These are phyloP conservation scores for Talaromyces stipitatus DNA, from an alignment of 495 filamentous ascomycete genomes.

Conservation along the genomic window DNA sequence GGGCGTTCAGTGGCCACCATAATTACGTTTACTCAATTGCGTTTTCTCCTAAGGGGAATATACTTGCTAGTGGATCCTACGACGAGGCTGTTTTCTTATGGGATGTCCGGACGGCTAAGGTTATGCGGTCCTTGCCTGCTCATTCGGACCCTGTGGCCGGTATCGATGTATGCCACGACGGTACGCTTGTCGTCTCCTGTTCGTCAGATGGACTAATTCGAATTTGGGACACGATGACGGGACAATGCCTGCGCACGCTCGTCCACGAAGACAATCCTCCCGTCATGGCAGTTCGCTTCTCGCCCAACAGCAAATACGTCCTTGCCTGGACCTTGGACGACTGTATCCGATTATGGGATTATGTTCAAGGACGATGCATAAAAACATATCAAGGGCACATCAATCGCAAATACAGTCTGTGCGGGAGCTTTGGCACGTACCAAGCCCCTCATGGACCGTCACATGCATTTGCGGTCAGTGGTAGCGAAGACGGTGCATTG, in stretches of 20 bases:
- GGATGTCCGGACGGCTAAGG: constrained; percentile 77
- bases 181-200: constrained; percentile 84
- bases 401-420: constrained; percentile 76
- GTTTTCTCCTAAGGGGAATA: constrained; percentile 94
- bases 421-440: constrained; percentile 71
- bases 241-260: constrained; percentile 88
- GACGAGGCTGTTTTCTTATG: constrained; percentile 96
- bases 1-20: constrained; percentile 76
- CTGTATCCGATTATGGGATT: constrained; percentile 89
- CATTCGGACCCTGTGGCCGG: constrained; percentile 92
- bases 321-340: constrained; percentile 87
- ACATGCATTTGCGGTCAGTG: constrained; percentile 63
- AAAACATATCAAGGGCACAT: constrained; percentile 96
- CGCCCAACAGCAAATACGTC: constrained; percentile 87
- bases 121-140: constrained; percentile 86
- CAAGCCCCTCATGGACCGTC: constrained; percentile 29
- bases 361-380: constrained; percentile 76
- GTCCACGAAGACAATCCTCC: constrained; percentile 95
- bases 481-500: constrained; percentile 80
- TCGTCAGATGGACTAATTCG: constrained; percentile 84
- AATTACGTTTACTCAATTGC: constrained; percentile 92
- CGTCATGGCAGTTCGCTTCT: constrained; percentile 84
- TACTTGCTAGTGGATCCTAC: constrained; percentile 88
- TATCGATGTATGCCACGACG: constrained; percentile 87
- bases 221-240: constrained; percentile 93